Conservation (phyloP, 2,329 filamentous ascomycete species). For the Fusarium sp. region DNA sequence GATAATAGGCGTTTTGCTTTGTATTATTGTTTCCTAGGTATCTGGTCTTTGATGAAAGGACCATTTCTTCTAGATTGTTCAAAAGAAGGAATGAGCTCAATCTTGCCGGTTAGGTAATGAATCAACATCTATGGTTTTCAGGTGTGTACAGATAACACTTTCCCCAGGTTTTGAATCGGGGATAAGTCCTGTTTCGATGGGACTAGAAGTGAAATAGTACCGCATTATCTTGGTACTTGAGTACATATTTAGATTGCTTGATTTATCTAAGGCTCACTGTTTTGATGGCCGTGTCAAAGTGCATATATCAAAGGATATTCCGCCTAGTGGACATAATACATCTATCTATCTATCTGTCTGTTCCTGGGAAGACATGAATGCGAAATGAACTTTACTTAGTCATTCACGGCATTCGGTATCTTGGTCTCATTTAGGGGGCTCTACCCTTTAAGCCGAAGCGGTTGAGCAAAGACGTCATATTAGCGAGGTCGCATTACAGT, state of each 20-base stretch:
- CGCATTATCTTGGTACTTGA: neutral
- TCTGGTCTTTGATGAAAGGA: neutral
- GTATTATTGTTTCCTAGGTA: neutral
- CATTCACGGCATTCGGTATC: slow-evolving; percentile 52
- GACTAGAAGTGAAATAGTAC: neutral
- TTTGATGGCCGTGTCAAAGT: neutral
- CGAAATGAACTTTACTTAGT: neutral
- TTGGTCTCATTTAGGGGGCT: slow-evolving; percentile 47
- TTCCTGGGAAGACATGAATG: neutral
- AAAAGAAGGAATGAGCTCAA: neutral
- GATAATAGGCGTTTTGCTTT: neutral
- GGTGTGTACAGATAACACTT: slow-evolving; percentile 17
- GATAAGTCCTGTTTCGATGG: neutral
- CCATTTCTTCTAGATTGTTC: neutral
- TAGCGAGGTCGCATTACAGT: neutral
- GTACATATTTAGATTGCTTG: neutral
- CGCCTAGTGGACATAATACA: neutral
- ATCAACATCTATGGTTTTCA: neutral
- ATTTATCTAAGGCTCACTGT: neutral
- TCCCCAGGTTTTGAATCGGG: slow-evolving; percentile 22
- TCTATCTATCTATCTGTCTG: neutral
- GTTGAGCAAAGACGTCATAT: slow-evolving; percentile 26
- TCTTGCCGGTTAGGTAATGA: neutral
- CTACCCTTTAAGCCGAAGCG: slow-evolving; percentile 44
- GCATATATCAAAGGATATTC: neutral